A percentile compares a stretch with the other conserved stretches of the same genome.
phyloP scores from a whole-genome alignment of 257 asterid species.

The Solanum clarkiae region DNA sequence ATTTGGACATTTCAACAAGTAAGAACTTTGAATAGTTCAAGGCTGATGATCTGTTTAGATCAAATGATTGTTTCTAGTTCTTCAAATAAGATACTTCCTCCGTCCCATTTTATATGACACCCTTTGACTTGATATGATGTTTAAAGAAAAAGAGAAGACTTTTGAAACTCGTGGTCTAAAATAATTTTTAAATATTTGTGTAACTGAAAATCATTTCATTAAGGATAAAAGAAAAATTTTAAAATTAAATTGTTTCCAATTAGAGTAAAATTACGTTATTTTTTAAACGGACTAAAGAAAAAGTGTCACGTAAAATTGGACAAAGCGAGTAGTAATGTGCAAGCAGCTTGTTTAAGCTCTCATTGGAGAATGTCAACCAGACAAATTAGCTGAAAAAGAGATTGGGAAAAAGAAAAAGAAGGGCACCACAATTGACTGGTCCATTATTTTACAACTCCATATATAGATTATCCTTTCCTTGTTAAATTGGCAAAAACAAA shows the following conservation, averaged over 20 bases:
- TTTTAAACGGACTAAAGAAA: too few species aligned
- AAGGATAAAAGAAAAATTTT: fast-evolving
- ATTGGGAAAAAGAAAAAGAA: background rate
- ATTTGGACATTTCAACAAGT: background rate
- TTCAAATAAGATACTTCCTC: background rate
- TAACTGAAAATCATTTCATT: too few species aligned
- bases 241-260: too few species aligned
- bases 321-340: background rate
- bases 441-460: background rate
- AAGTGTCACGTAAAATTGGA: too few species aligned
- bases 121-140: too few species aligned
- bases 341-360: background rate
- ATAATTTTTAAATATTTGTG: too few species aligned
- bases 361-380: background rate
- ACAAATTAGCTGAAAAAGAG: background rate
- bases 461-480: background rate
- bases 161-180: too few species aligned
- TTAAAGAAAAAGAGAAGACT: too few species aligned
- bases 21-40: background rate
- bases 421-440: background rate
- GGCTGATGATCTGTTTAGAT: background rate
- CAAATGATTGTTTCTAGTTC: background rate
- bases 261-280: too few species aligned
- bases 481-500: background rate
- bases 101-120: too few species aligned